Evolutionary conservation across 495 filamentous ascomycete genomes (phyloP), one percentile per base, ranked within the genome.

Genomic region (Beverwykella pulmonaria): DNA sequence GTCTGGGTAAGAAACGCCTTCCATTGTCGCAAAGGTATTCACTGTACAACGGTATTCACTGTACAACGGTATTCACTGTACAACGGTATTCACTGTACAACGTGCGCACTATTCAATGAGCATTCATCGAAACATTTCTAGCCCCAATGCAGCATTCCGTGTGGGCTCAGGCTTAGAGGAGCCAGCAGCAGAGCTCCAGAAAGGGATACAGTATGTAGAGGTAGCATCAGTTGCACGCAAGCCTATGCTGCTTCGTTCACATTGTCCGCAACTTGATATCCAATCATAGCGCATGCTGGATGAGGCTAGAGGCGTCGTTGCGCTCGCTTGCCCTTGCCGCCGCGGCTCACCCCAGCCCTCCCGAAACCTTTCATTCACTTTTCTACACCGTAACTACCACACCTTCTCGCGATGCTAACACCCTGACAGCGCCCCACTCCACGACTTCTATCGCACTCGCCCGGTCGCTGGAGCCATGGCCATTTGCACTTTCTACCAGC

Each of bases 401-500:
- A 7, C 17, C 48, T 25, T 52, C 48, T 52, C 3, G 26, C 20
- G 2, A 29, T 52, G 26, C 26, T 26, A 50, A 59, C 10, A 12
- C 34, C 36, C 17, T 47, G 20, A 20, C 39, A 27, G 56, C n/a
- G 7, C 48, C 22, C 48, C 48, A 29, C 22, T 15, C 20, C 48
- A 22, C 48, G 17, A 52, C 48, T 52, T 23, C n/a, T 3, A 9
- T 22, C 17, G 9, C 22, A 12, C 15, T 19, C 58, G 34, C 8
- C 29, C 26, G 19, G 1, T 10, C 41, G 7, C 17, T 15, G 30
- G 4, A 14, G 23, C 39, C 25, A 67, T 73, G 71, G 44, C 75
- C 3, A 76, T 92, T 68, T 96, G 92, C 81, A 82, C 72, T 39
- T 93, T 85, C 74, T 96, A 81, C 71, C 85, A 85, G 75, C 84